Percentiles rank a stretch among this genome's conserved stretches.
phyloP scores from a whole-genome alignment of 208 protist genomes.

The Zelonia costaricensis region DNA sequence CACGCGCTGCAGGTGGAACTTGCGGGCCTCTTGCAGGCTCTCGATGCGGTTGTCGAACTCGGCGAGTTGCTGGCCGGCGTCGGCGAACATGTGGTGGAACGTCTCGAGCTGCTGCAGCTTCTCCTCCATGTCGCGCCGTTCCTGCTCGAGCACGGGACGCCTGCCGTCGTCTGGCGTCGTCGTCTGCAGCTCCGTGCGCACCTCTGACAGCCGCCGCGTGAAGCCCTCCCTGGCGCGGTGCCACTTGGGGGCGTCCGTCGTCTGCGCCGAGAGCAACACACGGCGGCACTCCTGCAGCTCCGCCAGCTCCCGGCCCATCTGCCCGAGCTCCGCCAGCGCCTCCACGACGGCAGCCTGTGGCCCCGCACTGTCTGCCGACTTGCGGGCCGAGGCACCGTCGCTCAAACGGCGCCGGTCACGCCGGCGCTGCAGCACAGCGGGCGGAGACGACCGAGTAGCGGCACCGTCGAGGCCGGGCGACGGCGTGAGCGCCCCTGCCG shows the following conservation, averaged over 20 bases:
- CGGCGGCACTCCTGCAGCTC: conserved; percentile 50
- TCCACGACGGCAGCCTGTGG: conserved; percentile 49
- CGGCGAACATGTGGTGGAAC: conserved; percentile 46
- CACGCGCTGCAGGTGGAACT: conserved; percentile 64
- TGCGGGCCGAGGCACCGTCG: background rate
- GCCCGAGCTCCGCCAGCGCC: conserved; percentile 45
- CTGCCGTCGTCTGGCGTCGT: conserved; percentile 2
- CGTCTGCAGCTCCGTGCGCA: conserved; percentile 30
- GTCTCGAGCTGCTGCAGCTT: conserved; percentile 50
- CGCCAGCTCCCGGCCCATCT: conserved; percentile 59
- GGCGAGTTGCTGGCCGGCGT: conserved; percentile 51
- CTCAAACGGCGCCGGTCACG: too few relatives aligned
- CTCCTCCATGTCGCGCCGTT: conserved; percentile 31
- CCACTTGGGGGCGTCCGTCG: conserved; percentile 46
- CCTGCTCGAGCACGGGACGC: conserved; percentile 15
- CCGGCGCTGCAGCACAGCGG: too few relatives aligned
- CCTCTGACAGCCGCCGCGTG: conserved; percentile 31
- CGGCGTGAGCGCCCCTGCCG: too few relatives aligned
- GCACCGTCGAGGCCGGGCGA: too few relatives aligned
- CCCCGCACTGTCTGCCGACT: background rate
- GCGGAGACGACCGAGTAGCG: too few relatives aligned
- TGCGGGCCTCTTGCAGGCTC: conserved; percentile 61
- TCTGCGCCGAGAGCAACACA: conserved; percentile 29
- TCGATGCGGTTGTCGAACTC: conserved; percentile 80
- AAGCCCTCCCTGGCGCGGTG: conserved; percentile 45